Conservation (phyloP, 306 rosid species). For the Neltuma alba region DNA sequence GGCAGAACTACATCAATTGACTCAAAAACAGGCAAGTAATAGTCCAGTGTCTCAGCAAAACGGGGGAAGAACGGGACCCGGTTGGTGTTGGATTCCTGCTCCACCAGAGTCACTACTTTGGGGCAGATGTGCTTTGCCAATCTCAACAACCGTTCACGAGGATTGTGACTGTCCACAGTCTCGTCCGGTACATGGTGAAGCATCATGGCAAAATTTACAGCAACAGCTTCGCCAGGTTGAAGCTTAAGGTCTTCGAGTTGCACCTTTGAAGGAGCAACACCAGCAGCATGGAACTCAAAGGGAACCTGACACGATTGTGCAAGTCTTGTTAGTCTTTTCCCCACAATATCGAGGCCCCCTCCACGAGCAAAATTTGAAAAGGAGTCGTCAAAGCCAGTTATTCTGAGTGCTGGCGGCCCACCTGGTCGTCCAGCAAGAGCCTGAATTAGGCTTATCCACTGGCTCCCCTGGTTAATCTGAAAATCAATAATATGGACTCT, state of each 20-base stretch:
- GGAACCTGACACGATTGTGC: slow-evolving; percentile 82
- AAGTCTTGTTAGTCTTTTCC: slow-evolving; percentile 58
- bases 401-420: slow-evolving; percentile 83
- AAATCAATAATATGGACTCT: slow-evolving; percentile 88
- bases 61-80: slow-evolving; percentile 68
- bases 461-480: slow-evolving; percentile 84
- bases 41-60: slow-evolving; percentile 64
- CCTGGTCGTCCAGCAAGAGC: slow-evolving; percentile 84
- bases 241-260: slow-evolving; percentile 70
- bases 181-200: slow-evolving; percentile 94
- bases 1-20: slow-evolving; percentile 75
- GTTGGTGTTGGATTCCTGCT: slow-evolving; percentile 78
- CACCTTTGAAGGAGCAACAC: slow-evolving; percentile 55
- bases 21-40: slow-evolving; percentile 70
- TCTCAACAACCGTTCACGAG: slow-evolving; percentile 76
- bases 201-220: slow-evolving; percentile 78
- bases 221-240: slow-evolving; percentile 74
- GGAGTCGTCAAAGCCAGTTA: slow-evolving; percentile 78
- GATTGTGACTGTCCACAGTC: slow-evolving; percentile 67
- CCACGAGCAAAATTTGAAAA: slow-evolving; percentile 73
- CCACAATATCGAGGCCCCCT: slow-evolving; percentile 75
- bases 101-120: slow-evolving; percentile 87
- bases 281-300: slow-evolving; percentile 77
- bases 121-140: slow-evolving; percentile 76
- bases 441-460: slow-evolving; percentile 82